Conservation (phyloP, 306 rosid species). For the Prosopis cineraria region DNA sequence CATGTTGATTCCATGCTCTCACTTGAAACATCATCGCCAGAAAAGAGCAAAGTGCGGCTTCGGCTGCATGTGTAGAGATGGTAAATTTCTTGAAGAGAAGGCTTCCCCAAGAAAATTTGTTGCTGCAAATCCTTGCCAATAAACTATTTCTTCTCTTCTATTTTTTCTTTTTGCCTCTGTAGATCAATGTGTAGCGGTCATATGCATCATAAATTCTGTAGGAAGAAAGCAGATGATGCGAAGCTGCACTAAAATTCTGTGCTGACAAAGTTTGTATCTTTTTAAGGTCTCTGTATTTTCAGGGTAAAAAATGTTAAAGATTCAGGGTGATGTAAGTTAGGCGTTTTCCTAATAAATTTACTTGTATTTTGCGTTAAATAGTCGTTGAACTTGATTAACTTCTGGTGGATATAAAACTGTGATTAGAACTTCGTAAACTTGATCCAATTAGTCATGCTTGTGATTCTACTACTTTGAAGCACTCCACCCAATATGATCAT, state of each 20-base stretch:
- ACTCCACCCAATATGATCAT: too few relatives aligned
- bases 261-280: not conserved
- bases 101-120: conserved; percentile 26
- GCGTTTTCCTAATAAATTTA: not conserved
- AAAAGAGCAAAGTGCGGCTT: not conserved
- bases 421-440: too few relatives aligned
- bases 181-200: not conserved
- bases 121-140: conserved; percentile 1
- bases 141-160: not conserved
- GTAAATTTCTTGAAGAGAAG: not conserved
- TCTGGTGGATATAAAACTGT: not conserved
- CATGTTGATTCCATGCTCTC: conserved; percentile 27
- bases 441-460: too few relatives aligned
- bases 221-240: not conserved
- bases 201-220: not conserved
- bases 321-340: not conserved
- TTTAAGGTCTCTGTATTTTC: not conserved
- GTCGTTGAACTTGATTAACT: not conserved
- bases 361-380: not conserved
- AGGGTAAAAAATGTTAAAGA: not conserved
- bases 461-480: too few relatives aligned
- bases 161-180: not conserved
- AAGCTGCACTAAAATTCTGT: not conserved
- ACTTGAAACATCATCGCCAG: conserved; percentile 26
- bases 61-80: conserved; percentile 9